phyloP scores from a whole-genome alignment of 1,284 basidiomycete genomes.

The Leccinum pachyderme region DNA sequence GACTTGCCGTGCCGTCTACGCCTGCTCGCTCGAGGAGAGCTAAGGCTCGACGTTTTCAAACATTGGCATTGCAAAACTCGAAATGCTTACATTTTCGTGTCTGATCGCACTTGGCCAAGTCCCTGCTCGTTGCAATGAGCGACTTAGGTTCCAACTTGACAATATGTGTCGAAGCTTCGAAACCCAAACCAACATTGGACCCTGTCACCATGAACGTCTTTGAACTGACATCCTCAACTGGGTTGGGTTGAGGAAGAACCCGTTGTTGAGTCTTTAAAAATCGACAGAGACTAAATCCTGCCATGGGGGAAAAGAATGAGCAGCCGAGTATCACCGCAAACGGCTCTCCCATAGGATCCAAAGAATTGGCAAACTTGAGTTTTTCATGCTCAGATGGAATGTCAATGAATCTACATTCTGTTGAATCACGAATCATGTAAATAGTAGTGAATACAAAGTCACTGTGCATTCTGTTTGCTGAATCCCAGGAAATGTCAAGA shows the following conservation, averaged over 20 bases:
- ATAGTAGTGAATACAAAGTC: no score
- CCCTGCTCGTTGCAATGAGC: constrained; percentile 27
- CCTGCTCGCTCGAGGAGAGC: constrained; percentile 14
- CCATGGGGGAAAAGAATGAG: constrained; percentile 8
- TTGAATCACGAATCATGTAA: no score
- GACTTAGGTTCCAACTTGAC: constrained; percentile 23
- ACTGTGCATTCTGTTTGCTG: constrained; percentile 4
- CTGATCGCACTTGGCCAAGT: constrained; percentile 22
- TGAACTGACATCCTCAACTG: constrained; percentile 17
- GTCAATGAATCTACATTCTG: no score
- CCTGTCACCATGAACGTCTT: constrained; percentile 32
- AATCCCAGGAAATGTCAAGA: neutral
- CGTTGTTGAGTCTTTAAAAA: constrained; percentile 20
- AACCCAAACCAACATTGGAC: constrained; percentile 33
- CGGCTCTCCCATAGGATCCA: no score
- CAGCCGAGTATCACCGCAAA: no score
- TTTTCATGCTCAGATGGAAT: no score
- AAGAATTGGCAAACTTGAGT: no score
- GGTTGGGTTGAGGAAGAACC: constrained; percentile 11
- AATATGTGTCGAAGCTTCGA: constrained; percentile 30
- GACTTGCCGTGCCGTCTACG: neutral
- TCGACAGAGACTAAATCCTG: constrained; percentile 4
- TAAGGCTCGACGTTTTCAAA: neutral
- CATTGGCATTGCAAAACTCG: neutral
- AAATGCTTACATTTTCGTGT: constrained; percentile 21